Percentiles rank a stretch among this genome's conserved stretches.
Evolutionary conservation across 106 monocot genomes (phyloP).

Genomic region (Platanthera zijinensis): DNA sequence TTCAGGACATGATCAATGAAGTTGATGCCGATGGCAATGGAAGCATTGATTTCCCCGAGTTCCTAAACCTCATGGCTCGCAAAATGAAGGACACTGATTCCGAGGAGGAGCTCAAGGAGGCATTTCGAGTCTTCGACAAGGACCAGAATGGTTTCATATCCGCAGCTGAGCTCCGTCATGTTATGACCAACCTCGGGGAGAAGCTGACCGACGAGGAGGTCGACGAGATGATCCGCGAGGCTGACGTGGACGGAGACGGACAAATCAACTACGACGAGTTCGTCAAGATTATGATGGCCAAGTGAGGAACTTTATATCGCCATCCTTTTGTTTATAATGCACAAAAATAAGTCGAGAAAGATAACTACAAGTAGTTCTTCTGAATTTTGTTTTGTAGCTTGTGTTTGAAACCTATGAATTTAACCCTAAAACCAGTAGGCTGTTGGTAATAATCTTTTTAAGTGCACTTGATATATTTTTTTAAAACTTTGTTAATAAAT

Average conservation of each 20-base stretch:
- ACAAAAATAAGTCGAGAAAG: background rate
- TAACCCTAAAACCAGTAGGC: too few species aligned
- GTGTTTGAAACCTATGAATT: too few species aligned
- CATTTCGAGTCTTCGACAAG: constrained; percentile 60
- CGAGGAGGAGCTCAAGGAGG: constrained; percentile 58
- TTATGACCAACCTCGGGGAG: constrained; percentile 67
- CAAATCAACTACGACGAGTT: constrained; percentile 66
- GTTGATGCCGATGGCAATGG: constrained; percentile 56
- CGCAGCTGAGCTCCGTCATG: constrained; percentile 56
- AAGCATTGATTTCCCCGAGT: constrained; percentile 61
- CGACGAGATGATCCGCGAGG: constrained; percentile 59
- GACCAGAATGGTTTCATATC: constrained; percentile 68
- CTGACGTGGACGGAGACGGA: constrained; percentile 56
- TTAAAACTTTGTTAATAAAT: too few species aligned
- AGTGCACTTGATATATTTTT: too few species aligned
- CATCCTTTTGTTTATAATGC: background rate
- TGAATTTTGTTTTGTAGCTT: background rate
- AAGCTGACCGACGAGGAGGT: constrained; percentile 63
- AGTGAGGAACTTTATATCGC: constrained; percentile 20
- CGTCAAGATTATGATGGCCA: constrained; percentile 65
- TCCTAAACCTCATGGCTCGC: constrained; percentile 55
- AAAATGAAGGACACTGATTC: constrained; percentile 66
- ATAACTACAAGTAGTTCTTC: background rate
- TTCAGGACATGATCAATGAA: constrained; percentile 64
- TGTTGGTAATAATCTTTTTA: too few species aligned